These are phyloP conservation scores for Aphanomyces stellatus DNA, from an alignment of 352 stramenopile species.

Conservation along the genomic window DNA sequence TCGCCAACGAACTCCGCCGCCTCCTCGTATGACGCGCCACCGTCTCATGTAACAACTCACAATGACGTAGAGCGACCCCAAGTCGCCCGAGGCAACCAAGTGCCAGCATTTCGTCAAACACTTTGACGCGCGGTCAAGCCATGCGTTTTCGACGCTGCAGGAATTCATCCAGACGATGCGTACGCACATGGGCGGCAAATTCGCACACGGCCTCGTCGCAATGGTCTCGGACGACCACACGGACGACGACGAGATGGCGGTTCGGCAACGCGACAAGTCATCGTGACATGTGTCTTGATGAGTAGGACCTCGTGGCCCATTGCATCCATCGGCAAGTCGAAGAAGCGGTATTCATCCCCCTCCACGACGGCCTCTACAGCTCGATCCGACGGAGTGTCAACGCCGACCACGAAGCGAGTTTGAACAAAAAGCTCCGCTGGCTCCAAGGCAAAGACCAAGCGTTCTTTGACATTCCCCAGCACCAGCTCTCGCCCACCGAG, in stretches of 20 bases:
- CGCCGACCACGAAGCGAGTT: slow-evolving; percentile 53
- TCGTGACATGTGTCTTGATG: neutral
- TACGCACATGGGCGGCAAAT: neutral
- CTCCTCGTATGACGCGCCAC: neutral
- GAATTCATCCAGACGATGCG: slow-evolving; percentile 19
- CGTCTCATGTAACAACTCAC: neutral
- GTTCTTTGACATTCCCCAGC: slow-evolving; percentile 80
- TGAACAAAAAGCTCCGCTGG: slow-evolving; percentile 83
- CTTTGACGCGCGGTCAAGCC: slow-evolving; percentile 16
- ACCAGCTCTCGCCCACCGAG: slow-evolving; percentile 78
- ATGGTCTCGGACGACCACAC: neutral
- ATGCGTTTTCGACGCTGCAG: slow-evolving; percentile 14
- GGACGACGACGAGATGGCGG: neutral
- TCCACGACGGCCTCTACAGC: slow-evolving; percentile 50
- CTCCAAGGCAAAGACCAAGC: slow-evolving; percentile 86
- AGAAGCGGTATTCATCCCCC: slow-evolving; percentile 59
- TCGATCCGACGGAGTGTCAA: slow-evolving; percentile 54
- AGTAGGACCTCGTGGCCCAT: neutral
- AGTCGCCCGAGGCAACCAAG: slow-evolving; percentile 16
- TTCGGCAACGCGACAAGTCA: neutral
- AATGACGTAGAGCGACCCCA: neutral
- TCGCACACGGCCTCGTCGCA: neutral
- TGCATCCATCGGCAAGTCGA: slow-evolving; percentile 47
- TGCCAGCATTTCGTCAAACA: slow-evolving; percentile 21
- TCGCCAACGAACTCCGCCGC: slow-evolving; percentile 9